These are phyloP conservation scores for Mycena rosella DNA, from an alignment of 768 basidiomycete genomes.

Conservation along the genomic window DNA sequence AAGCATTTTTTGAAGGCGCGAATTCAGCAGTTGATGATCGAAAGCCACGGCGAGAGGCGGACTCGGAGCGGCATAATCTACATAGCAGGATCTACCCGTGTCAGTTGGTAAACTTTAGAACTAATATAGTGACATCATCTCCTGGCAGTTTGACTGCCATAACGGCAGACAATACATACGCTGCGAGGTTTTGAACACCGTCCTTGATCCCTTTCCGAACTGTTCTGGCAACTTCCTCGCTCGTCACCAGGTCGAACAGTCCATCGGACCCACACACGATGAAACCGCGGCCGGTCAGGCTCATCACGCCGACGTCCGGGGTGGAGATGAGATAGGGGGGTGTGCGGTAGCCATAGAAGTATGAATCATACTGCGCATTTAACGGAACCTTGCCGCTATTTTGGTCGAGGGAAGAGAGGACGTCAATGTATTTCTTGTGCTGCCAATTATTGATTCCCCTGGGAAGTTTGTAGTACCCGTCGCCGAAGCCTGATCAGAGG, in stretches of 20 bases:
- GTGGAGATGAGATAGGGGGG: slow-evolving; percentile 69
- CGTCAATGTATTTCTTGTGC: slow-evolving; percentile 51
- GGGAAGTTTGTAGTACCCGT: slow-evolving; percentile 55
- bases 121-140: slow-evolving; percentile 53
- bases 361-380: slow-evolving; percentile 49
- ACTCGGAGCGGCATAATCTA: too few relatives aligned
- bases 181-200: slow-evolving; percentile 44
- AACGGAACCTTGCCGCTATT: slow-evolving; percentile 47
- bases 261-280: slow-evolving; percentile 69
- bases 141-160: slow-evolving; percentile 42
- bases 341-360: slow-evolving; percentile 64
- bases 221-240: slow-evolving; percentile 59
- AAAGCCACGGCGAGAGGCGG: too few relatives aligned
- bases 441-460: slow-evolving; percentile 43
- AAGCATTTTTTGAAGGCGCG: too few relatives aligned
- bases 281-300: slow-evolving; percentile 55
- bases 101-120: slow-evolving; percentile 16
- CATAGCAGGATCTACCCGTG: too few relatives aligned
- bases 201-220: slow-evolving; percentile 45
- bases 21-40: too few relatives aligned
- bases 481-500: slow-evolving; percentile 49
- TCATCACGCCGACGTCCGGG: slow-evolving; percentile 58
- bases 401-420: slow-evolving; percentile 49
- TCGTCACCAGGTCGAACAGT: slow-evolving; percentile 67
- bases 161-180: slow-evolving; percentile 44